Percentiles rank a stretch among this genome's conserved stretches.
Evolutionary conservation across 2,329 filamentous ascomycete species (phyloP).

Genomic region (Botrytis galanthina): DNA sequence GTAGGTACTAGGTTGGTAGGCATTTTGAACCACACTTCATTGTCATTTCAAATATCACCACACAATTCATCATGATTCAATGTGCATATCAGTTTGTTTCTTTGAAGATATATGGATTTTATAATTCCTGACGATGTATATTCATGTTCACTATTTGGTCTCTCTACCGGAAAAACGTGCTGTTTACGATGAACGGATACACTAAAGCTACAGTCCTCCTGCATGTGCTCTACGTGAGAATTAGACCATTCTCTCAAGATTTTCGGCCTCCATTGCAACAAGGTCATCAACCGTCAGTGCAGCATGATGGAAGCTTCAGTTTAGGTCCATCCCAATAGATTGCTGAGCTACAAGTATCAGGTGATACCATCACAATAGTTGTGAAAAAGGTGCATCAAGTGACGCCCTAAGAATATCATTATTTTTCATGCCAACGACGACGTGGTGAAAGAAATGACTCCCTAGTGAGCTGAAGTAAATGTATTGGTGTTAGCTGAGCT

Average conservation of each 20-base stretch:
- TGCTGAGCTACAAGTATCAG: neutral
- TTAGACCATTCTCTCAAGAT: neutral
- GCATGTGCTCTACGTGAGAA: neutral
- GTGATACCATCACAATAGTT: neutral
- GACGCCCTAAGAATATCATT: neutral
- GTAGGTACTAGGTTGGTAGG: neutral
- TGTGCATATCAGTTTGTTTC: neutral
- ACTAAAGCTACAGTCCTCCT: neutral
- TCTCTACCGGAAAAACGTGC: neutral
- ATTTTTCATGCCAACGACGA: neutral
- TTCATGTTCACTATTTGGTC: neutral
- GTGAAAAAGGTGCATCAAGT: neutral
- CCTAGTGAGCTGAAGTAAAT: too few species aligned
- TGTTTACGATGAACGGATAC: neutral
- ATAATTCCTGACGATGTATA: neutral
- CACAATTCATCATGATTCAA: neutral
- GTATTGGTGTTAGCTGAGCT: neutral
- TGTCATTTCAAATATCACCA: neutral
- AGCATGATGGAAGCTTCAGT: neutral
- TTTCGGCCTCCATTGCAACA: neutral
- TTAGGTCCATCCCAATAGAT: neutral
- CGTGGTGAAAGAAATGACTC: too few species aligned
- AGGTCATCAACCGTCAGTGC: neutral
- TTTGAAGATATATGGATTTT: neutral
- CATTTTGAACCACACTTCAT: neutral